Conservation (phyloP, 176 grass and related monocot species). For the Aechmea fasciata region DNA sequence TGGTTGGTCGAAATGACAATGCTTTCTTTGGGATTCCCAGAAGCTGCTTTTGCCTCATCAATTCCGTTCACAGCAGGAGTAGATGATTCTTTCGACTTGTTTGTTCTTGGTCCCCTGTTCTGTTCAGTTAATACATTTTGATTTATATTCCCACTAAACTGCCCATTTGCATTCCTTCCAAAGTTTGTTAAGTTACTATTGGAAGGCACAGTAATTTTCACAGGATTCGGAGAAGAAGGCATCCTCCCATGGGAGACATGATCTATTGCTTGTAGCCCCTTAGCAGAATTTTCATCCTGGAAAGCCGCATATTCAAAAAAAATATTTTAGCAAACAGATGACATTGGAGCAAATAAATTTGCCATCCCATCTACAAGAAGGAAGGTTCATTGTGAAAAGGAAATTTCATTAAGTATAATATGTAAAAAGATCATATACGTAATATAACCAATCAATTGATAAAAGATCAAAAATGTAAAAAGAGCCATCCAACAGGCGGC, state of each 20-base stretch:
- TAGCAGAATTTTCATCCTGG: constrained; percentile 23
- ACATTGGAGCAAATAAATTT: neutral
- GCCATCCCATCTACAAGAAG: neutral
- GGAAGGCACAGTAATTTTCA: neutral
- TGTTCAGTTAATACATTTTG: constrained; percentile 18
- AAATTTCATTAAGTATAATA: neutral
- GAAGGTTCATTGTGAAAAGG: neutral
- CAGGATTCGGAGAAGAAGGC: constrained; percentile 3
- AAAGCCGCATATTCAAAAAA: constrained; percentile 8
- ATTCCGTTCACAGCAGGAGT: constrained; percentile 7
- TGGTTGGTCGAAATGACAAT: constrained; percentile 37
- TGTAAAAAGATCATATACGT: neutral
- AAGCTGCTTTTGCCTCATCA: constrained; percentile 26
- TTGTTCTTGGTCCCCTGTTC: constrained; percentile 35
- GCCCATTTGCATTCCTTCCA: constrained; percentile 2
- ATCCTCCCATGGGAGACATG: constrained; percentile 3
- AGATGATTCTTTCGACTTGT: constrained; percentile 14
- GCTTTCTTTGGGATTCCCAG: constrained; percentile 18
- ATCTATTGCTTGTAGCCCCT: constrained; percentile 7
- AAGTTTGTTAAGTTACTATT: constrained; percentile 4
- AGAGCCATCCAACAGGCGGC: neutral
- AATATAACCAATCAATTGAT: neutral
- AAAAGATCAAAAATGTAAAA: neutral
- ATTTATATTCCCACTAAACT: constrained; percentile 1
- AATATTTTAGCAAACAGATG: constrained; percentile 1